Base-by-base conservation (phyloP, 2,329 filamentous ascomycete species). In the Fusarium cyanostomum region DNA sequence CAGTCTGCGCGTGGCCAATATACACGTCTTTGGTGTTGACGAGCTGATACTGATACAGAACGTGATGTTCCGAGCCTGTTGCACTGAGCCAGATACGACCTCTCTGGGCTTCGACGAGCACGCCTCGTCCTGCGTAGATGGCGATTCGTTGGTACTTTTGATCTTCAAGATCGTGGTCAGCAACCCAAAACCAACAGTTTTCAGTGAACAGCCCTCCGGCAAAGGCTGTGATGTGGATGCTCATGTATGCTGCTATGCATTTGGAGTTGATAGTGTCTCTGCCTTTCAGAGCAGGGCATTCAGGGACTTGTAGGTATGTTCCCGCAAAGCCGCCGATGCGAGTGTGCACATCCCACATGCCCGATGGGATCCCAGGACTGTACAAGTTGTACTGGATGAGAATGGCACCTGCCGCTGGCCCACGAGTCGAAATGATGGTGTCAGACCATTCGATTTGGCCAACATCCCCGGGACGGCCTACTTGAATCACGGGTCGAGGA, bases 291-390 rank as follows among this genome's bases (percentile, higher is more conserved):
- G 89, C 92, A 57, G 82, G 77, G 74, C 91, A 95, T 52, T 86
- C 85, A 56, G 86, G 82, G 11, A 86, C 84, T 72, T 91, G 87
- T 8, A 92, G 82, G 35, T 88, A 79, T 13, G 90, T 91, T 31
- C 90, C 90, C 2, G 87, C 85, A 48, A 86, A 87, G 4, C 91
- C 91, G 62, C 90, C 91, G 46, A 94, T 84, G 64, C 91, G 88
- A 71, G 90, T 86, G 75, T 94, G 91, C 10, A 90, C 85, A 71
- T 94, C 91, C 91, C 91, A 94, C 75, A 90, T 82, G 6, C 86
- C 87, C 8, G 78, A 79, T 12, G 82, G 80, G 50, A 66, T 37
- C 6, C 70, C 70, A 5, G 75, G 68, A 13, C 81, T 81, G 45
- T 81, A 82, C 13, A 93, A 79, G 72, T 94, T 94, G 81, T 88